A percentile compares a stretch with the other conserved stretches of the same genome.
Conservation (phyloP, 176 grass and related monocot species). For the Triticum turgidum region DNA sequence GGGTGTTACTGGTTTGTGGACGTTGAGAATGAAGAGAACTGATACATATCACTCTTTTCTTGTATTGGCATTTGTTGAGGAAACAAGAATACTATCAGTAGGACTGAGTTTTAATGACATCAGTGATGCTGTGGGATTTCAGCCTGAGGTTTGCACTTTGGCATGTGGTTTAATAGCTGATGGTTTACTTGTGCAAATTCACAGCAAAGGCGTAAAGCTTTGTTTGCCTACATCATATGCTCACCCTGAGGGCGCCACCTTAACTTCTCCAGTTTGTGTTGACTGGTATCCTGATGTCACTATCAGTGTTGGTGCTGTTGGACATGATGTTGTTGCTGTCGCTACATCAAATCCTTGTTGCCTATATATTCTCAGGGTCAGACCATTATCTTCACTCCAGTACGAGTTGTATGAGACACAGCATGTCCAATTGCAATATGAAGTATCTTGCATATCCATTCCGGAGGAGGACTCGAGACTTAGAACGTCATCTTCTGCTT, state of each 20-base stretch:
- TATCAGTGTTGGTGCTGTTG: constrained; percentile 90
- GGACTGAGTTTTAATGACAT: constrained; percentile 97
- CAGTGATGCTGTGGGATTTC: constrained; percentile 86
- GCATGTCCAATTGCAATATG: constrained; percentile 68
- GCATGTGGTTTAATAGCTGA: constrained; percentile 89
- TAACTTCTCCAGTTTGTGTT: constrained; percentile 61
- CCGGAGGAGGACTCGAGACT: constrained; percentile 38
- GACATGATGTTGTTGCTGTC: constrained; percentile 71
- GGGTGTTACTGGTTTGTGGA: constrained; percentile 89
- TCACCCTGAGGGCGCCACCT: constrained; percentile 69
- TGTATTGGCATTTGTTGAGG: constrained; percentile 95
- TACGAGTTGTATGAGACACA: constrained; percentile 70
- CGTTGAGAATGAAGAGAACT: constrained; percentile 85
- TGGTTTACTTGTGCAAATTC: constrained; percentile 88
- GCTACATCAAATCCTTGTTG: constrained; percentile 95
- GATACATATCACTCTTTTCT: constrained; percentile 95
- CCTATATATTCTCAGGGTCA: constrained; percentile 71
- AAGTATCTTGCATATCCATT: constrained; percentile 95
- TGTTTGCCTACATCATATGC: constrained; percentile 84
- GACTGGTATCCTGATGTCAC: constrained; percentile 79
- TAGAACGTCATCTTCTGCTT: constrained; percentile 31
- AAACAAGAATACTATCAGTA: constrained; percentile 95
- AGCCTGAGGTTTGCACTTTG: constrained; percentile 89
- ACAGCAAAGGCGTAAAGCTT: constrained; percentile 79
- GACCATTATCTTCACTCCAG: constrained; percentile 58